Percentiles rank a stretch among this genome's conserved stretches.
phyloP scores from a whole-genome alignment of 1,139 yeast genomes.

The Hyphopichia burtonii region DNA sequence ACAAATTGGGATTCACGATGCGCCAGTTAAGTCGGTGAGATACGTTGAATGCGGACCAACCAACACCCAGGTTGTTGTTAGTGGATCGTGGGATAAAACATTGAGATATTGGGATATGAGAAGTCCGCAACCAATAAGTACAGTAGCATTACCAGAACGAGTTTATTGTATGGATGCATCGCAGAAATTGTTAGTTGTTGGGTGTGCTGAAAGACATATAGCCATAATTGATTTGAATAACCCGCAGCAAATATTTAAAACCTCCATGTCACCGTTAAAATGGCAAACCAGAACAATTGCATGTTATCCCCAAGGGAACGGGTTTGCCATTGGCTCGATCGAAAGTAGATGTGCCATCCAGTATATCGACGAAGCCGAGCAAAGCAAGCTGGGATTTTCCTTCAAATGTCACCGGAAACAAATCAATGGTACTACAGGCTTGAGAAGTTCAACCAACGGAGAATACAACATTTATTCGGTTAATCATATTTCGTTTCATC shows the following conservation, averaged over 20 bases:
- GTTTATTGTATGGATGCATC: conserved; percentile 87
- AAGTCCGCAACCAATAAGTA: conserved; percentile 79
- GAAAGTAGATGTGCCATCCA: conserved; percentile 98
- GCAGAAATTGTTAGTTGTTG: conserved; percentile 82
- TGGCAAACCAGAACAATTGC: conserved; percentile 84
- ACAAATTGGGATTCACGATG: conserved; percentile 86
- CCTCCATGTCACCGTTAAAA: conserved; percentile 76
- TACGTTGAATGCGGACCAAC: conserved; percentile 81
- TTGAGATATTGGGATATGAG: conserved; percentile 92
- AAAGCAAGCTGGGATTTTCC: conserved; percentile 71
- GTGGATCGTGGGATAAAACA: conserved; percentile 97
- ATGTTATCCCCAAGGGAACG: conserved; percentile 88
- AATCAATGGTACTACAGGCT: conserved; percentile 22
- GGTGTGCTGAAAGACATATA: conserved; percentile 87
- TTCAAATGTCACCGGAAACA: conserved; percentile 89
- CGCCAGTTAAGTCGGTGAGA: conserved; percentile 72
- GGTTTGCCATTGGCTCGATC: conserved; percentile 88
- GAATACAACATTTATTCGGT: conserved; percentile 71
- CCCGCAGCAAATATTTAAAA: conserved; percentile 82
- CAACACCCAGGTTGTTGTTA: conserved; percentile 79
- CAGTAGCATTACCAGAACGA: conserved; percentile 82
- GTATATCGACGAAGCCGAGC: conserved; percentile 82
- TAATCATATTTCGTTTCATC: conserved; percentile 83
- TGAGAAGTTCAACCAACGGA: conserved; percentile 25
- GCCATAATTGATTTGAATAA: conserved; percentile 74